Conservation (phyloP, 352 stramenopile genomes). For the Phytophthora quininea region DNA sequence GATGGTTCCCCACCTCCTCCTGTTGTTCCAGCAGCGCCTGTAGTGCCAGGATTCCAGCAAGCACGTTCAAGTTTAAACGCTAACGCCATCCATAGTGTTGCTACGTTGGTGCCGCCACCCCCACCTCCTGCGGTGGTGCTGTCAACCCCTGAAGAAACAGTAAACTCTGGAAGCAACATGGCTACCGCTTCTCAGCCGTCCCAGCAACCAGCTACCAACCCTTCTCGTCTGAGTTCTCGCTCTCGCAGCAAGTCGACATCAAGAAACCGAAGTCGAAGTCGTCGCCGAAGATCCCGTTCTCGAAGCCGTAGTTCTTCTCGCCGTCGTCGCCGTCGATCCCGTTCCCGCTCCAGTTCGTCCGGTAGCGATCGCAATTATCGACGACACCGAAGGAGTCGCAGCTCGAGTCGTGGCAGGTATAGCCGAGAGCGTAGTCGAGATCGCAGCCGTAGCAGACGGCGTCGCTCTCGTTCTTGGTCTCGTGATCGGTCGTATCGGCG, state of each 20-base stretch:
- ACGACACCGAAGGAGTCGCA: conserved; percentile 22
- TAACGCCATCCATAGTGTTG: conserved; percentile 1
- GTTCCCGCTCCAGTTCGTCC: conserved; percentile 33
- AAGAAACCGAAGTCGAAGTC: conserved; percentile 26
- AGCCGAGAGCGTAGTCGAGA: conserved; percentile 27
- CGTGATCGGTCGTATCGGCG: conserved; percentile 27
- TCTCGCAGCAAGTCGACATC: conserved; percentile 15
- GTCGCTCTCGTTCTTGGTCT: conserved; percentile 38
- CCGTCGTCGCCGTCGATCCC: conserved; percentile 16
- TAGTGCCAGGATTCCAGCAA: conserved; percentile 3
- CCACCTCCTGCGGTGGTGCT: conserved; percentile 8
- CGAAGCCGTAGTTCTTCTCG: conserved; percentile 28
- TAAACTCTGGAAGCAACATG: background rate
- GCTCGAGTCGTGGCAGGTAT: conserved; percentile 32
- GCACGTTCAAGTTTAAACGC: background rate
- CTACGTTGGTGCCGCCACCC: conserved; percentile 12
- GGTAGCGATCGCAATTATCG: conserved; percentile 12
- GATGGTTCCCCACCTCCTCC: conserved; percentile 3
- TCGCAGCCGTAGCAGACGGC: conserved; percentile 20
- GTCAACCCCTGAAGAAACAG: background rate
- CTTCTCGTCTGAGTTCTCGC: background rate
- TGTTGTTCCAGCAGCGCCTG: background rate
- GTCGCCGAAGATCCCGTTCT: conserved; percentile 11
- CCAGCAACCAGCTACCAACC: conserved; percentile 1
- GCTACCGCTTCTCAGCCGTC: background rate